Percentiles rank a stretch among this genome's conserved stretches.
phyloP scores from a whole-genome alignment of 306 rosid genomes.

The Citrullus mucosospermus region DNA sequence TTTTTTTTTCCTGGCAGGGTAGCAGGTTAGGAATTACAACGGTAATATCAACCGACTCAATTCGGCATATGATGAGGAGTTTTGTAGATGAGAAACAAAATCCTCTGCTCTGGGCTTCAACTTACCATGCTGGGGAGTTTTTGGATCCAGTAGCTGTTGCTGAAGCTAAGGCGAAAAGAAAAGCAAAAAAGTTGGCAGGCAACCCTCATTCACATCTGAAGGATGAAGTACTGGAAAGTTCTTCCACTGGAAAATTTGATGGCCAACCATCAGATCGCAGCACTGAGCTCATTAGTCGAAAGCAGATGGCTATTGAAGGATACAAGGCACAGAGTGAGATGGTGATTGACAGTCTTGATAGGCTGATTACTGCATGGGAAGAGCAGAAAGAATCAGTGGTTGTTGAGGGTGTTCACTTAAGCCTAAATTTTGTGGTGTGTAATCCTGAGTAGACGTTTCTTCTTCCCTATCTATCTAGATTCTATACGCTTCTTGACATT shows the following conservation, averaged over 20 bases:
- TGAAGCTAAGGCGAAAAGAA: constrained; percentile 65
- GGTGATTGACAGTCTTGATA: constrained; percentile 99
- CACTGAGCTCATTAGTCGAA: constrained; percentile 49
- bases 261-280: constrained; percentile 23
- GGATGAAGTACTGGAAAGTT: constrained; percentile 33
- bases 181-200: constrained; percentile 60
- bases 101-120: constrained; percentile 94
- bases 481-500: constrained; percentile 1
- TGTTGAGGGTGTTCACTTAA: constrained; percentile 96
- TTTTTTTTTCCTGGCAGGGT: constrained; percentile 42
- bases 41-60: constrained; percentile 89
- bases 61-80: constrained; percentile 99
- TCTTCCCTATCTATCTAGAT: neutral
- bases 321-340: constrained; percentile 97
- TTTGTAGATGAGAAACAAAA: constrained; percentile 84
- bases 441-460: neutral
- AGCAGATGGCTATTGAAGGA: constrained; percentile 96
- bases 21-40: constrained; percentile 92
- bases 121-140: constrained; percentile 97
- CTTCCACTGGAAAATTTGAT: constrained; percentile 18
- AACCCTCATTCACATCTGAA: constrained; percentile 33
- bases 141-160: constrained; percentile 92
- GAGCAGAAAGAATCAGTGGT: constrained; percentile 86
- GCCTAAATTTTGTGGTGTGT: constrained; percentile 90
- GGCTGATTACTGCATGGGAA: constrained; percentile 95